These are phyloP conservation scores for Coniella lustricola DNA, from an alignment of 2,329 filamentous ascomycete species.

Conservation along the genomic window DNA sequence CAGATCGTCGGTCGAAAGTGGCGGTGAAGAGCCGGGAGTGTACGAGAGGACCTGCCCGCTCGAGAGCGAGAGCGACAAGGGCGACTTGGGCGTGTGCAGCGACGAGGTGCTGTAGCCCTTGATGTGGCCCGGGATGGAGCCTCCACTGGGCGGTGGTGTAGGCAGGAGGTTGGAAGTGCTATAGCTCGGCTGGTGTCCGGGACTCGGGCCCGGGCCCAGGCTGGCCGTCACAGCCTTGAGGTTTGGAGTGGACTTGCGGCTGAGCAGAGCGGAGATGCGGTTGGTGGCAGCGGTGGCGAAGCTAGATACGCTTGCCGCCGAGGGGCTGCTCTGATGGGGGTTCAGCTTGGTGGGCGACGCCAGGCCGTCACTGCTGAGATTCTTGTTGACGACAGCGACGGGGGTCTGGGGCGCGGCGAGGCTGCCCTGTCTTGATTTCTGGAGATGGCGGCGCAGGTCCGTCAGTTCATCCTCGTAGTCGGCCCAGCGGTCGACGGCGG, in stretches of 20 bases:
- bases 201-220: conserved; percentile 18
- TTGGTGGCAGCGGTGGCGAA: conserved; percentile 27
- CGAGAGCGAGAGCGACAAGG: conserved; percentile 10
- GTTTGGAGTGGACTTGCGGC: conserved; percentile 24
- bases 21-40: conserved; percentile 4
- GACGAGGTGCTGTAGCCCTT: conserved; percentile 17
- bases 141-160: conserved; percentile 35
- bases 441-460: conserved; percentile 40
- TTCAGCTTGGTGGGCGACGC: conserved; percentile 1
- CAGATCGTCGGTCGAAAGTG: conserved; percentile 40
- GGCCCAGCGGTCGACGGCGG: conserved; percentile 58
- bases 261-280: conserved; percentile 24
- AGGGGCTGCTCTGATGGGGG: conserved; percentile 11
- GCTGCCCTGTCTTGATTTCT: conserved; percentile 11
- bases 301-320: conserved; percentile 20
- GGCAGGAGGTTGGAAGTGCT: conserved; percentile 12
- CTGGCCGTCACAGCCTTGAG: conserved; percentile 19
- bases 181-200: conserved; percentile 24
- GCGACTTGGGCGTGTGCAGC: conserved; percentile 6
- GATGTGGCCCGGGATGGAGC: conserved; percentile 11
- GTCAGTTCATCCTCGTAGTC: conserved; percentile 76
- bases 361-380: conserved; percentile 19
- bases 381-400: conserved; percentile 8
- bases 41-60: conserved; percentile 10
- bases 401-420: conserved; percentile 19